These are phyloP conservation scores for Alloteropsis semialata DNA, from an alignment of 176 grass and related monocot species.

Conservation along the genomic window DNA sequence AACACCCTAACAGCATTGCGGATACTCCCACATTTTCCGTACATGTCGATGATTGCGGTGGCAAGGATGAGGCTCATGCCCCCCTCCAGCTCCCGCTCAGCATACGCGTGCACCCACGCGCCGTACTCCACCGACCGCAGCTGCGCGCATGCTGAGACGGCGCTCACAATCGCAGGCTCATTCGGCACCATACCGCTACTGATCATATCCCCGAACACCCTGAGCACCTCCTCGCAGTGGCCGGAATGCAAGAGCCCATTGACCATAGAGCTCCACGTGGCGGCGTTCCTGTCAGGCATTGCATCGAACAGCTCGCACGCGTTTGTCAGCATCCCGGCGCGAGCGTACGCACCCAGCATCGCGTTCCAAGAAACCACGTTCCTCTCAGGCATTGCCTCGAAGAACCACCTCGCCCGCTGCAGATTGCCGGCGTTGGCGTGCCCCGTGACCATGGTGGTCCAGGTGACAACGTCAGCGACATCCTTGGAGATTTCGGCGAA, in stretches of 20 bases:
- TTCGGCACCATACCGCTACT: background rate
- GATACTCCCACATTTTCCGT: slow-evolving; percentile 68
- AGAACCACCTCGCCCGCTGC: slow-evolving; percentile 34
- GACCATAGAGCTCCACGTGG: slow-evolving; percentile 42
- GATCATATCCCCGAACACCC: slow-evolving; percentile 34
- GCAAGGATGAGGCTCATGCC: slow-evolving; percentile 46
- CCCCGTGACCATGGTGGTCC: slow-evolving; percentile 51
- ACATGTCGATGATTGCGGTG: slow-evolving; percentile 62
- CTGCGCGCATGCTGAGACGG: slow-evolving; percentile 25
- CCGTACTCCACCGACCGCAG: slow-evolving; percentile 48
- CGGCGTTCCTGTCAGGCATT: slow-evolving; percentile 41
- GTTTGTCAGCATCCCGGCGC: slow-evolving; percentile 26
- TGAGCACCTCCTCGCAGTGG: slow-evolving; percentile 30
- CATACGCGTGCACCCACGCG: slow-evolving; percentile 37
- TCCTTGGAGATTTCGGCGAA: slow-evolving; percentile 30
- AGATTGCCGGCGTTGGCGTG: slow-evolving; percentile 19
- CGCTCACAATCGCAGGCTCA: slow-evolving; percentile 43
- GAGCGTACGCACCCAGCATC: slow-evolving; percentile 25
- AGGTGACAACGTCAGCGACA: slow-evolving; percentile 50
- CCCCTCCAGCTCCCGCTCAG: background rate
- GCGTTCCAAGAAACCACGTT: slow-evolving; percentile 50
- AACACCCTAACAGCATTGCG: slow-evolving; percentile 44
- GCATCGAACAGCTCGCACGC: slow-evolving; percentile 38
- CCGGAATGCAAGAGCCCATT: slow-evolving; percentile 27
- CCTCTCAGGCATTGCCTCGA: slow-evolving; percentile 40